Base-by-base conservation (phyloP, 2,329 filamentous ascomycete genomes). In the Claviceps capensis region DNA sequence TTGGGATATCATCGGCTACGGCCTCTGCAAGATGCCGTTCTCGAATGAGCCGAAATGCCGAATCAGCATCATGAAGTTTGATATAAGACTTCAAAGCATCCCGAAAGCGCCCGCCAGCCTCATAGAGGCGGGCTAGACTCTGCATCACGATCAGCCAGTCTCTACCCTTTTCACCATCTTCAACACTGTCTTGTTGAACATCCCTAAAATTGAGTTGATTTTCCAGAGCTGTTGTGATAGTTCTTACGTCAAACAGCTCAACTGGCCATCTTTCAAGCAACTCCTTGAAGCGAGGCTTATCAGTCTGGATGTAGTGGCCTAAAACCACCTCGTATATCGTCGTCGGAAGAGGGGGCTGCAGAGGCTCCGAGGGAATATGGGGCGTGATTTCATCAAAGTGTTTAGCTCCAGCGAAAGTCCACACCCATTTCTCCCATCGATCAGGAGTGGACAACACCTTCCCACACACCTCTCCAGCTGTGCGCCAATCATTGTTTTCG, bases 361-460 rank as follows among this genome's bases (percentile, higher is more conserved):
- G 76, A n/a, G 82, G 80, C 50, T 83, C 78, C 1, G 79, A 82
- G 0, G 93, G 93, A 34, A 98, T 86, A 61, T 85, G 83, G 38
- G 85, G 78, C 5, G 86, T 85, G 55, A 98, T 95, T 59, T 95
- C 90, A 63, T 96, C 88, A 60, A 95, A 88, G 62, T 83, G 88
- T 57, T 87, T 79, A 2, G 86, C 85, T 42, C 88, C 85, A 7
- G 89, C 88, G 68, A 98, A 98, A 0, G 81, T 84, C 81, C 86
- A 94, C 5, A 94, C 85, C 89, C 91, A 97, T 61, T 94, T 88
- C 69, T 97, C 90, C 93, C 93, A 98, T 59, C 85, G 75, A 47
- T 85, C 76, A 1, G 88, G 81, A 1, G 84, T 88, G 44, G 82
- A 82, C 1, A 98, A 73, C 0, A 96, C 90, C 61, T 84, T 88